Evolutionary conservation across 495 filamentous ascomycete genomes (phyloP).

Genomic region (Penicillium longicatenatum): DNA sequence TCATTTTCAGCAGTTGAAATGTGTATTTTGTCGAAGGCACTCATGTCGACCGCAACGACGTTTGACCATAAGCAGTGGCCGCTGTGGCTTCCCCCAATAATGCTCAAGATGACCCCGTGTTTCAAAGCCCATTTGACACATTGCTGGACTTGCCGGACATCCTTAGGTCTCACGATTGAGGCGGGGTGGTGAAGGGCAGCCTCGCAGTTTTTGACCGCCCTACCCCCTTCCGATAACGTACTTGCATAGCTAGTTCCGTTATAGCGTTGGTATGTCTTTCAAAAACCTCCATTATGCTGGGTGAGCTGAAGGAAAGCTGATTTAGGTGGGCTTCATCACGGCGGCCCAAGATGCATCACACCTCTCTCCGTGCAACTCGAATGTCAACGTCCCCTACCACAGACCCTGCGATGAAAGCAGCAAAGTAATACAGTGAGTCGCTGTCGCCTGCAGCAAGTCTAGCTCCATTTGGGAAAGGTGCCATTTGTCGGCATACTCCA

Average conservation of each 20-base stretch:
- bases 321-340: constrained; percentile 40
- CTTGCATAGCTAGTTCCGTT: constrained; percentile 48
- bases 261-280: constrained; percentile 50
- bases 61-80: constrained; percentile 58
- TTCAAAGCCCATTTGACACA: constrained; percentile 62
- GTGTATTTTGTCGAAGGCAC: constrained; percentile 54
- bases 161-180: constrained; percentile 48
- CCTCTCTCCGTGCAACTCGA: constrained; percentile 48
- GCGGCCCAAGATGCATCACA: constrained; percentile 54
- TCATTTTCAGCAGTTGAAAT: too few species aligned
- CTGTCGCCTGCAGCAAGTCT: constrained; percentile 51
- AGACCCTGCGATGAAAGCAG: constrained; percentile 56
- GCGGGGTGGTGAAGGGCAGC: constrained; percentile 50
- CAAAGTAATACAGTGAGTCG: constrained; percentile 53
- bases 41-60: constrained; percentile 61
- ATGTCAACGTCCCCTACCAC: constrained; percentile 39
- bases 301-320: constrained; percentile 54
- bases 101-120: constrained; percentile 49
- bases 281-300: constrained; percentile 56
- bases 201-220: constrained; percentile 54
- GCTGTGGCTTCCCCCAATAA: constrained; percentile 62
- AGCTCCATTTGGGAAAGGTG: constrained; percentile 52
- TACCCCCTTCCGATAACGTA: constrained; percentile 39
- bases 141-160: constrained; percentile 53
- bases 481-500: constrained; percentile 53